A percentile compares a stretch with the other conserved stretches of the same genome.
Conservation (phyloP, 257 asterid species). For the Thymus mandschuricus region DNA sequence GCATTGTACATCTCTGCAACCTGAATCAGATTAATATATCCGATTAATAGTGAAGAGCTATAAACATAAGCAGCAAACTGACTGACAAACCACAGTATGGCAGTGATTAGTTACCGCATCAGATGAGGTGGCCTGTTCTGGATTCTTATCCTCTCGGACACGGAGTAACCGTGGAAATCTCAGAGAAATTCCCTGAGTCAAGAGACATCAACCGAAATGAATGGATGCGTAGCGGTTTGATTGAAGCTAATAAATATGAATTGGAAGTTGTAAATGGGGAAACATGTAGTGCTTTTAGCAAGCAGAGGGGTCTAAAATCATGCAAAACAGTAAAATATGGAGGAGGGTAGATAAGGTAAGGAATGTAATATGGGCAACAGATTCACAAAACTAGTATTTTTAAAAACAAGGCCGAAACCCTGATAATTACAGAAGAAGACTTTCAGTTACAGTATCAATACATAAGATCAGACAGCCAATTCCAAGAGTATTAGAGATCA, state of each 20-base stretch:
- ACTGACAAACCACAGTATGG: background rate
- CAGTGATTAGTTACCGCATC: slow-evolving; percentile 61
- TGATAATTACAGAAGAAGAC: background rate
- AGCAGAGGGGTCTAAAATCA: background rate
- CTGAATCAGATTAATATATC: slow-evolving; percentile 44
- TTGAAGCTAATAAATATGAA: slow-evolving; percentile 5
- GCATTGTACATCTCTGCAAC: slow-evolving; percentile 81
- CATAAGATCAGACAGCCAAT: background rate
- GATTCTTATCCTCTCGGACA: slow-evolving; percentile 86
- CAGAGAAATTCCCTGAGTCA: slow-evolving; percentile 77
- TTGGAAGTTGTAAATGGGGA: slow-evolving; percentile 1
- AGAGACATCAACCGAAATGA: slow-evolving; percentile 35
- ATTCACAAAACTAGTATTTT: background rate
- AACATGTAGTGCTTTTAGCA: slow-evolving; percentile 9
- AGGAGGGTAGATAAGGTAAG: background rate
- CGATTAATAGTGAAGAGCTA: slow-evolving; percentile 9
- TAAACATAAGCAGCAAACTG: slow-evolving; percentile 9
- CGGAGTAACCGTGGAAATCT: slow-evolving; percentile 87
- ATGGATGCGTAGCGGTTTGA: background rate
- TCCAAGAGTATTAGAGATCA: background rate
- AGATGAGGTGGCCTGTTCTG: slow-evolving; percentile 86
- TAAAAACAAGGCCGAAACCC: background rate
- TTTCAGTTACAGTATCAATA: background rate
- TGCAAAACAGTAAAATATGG: background rate
- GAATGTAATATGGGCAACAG: background rate